Evolutionary conservation across 1,284 basidiomycete genomes (phyloP), one percentile per base, ranked within the genome.

Genomic region (Ustilago tritici): DNA sequence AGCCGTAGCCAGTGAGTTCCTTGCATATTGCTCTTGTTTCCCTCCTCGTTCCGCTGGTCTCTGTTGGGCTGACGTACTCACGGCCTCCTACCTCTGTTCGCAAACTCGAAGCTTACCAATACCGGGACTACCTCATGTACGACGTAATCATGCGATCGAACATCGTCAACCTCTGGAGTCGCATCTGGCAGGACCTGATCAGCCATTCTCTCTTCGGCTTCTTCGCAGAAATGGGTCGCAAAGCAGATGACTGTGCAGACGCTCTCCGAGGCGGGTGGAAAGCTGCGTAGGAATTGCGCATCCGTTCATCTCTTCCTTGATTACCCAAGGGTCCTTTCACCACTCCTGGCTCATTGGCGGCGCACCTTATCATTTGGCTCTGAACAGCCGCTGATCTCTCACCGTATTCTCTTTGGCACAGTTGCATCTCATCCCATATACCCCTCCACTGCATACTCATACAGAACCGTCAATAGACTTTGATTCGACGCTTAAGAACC

Each of bases 161-260:
- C 43, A 61, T 82, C 28, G 74, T 76, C 41, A 65, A 64, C 56
- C 72, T 79, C 15, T 82, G 80, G 80, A 67, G 68, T 49, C 53
- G 62, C 28, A 43, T 82, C 40, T 82, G 80, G 80, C 74, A 82
- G 46, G 70, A 76, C 50, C 60, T 78, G 68, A 70, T 82, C 61
- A 74, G 67, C 34, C 69, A 75, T 34, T 64, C 62, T 17, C 46
- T 80, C 49, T 80, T 82, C 49, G 69, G 76, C 35, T 74, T 71
- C 56, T 28, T 82, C 15, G 57, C 58, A 12, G 72, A 82, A 43
- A 53, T 75, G 10, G 78, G 78, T 2, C 68, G 71, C 47, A 77
- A 69, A 40, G 41, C 50, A 32, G 75, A 74, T 50, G 49, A 56
- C 6, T 80, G 78, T 38, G 60, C 56, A 31, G 64, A 71, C 9